phyloP scores from a whole-genome alignment of 164 flowering plant species.

The Piper betle region DNA sequence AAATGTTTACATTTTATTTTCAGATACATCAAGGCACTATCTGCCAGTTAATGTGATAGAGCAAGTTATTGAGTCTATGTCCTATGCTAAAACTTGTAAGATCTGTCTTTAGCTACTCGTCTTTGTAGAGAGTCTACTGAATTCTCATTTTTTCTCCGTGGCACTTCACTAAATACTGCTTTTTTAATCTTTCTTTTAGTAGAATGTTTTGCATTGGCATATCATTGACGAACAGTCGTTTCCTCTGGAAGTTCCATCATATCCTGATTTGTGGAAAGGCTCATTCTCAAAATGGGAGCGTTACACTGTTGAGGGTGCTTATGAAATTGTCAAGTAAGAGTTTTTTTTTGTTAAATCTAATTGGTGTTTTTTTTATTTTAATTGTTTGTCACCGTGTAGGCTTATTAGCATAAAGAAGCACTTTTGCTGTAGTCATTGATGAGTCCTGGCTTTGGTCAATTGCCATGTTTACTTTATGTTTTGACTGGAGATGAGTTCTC shows the following conservation, averaged over 20 bases:
- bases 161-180: conserved; percentile 15
- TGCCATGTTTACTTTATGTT: no score
- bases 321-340: conserved; percentile 76
- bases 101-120: no score
- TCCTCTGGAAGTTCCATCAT: conserved; percentile 77
- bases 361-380: no score
- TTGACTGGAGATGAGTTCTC: no score
- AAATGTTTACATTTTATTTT: conserved; percentile 12
- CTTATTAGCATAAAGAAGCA: no score
- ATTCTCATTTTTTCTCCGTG: conserved; percentile 4
- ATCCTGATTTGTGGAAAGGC: conserved; percentile 91
- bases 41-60: conserved; percentile 66
- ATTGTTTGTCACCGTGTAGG: background rate
- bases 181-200: conserved; percentile 38
- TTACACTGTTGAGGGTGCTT: conserved; percentile 82
- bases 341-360: background rate
- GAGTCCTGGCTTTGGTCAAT: background rate
- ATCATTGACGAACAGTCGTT: conserved; percentile 88
- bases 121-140: background rate
- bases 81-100: conserved; percentile 98
- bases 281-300: conserved; percentile 91
- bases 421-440: background rate
- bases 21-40: conserved; percentile 95
- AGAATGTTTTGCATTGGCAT: conserved; percentile 99
- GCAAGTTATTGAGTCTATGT: conserved; percentile 88